Percentiles rank a stretch among this genome's conserved stretches.
Conservation (phyloP, 768 basidiomycete genomes). For the Leccinum sublutescens region DNA sequence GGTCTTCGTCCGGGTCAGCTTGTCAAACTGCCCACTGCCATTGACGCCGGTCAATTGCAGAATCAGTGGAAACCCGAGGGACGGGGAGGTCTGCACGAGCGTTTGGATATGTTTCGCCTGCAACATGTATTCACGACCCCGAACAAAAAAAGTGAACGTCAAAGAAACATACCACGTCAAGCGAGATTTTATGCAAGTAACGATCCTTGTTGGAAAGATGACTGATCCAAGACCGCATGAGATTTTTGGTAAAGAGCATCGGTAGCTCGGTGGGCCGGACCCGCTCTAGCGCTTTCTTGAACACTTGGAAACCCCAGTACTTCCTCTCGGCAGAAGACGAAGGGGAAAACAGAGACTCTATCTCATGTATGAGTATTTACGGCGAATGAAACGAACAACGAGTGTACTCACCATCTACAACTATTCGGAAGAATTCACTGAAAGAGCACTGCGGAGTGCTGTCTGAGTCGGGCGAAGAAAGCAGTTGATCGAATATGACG, state of each 20-base stretch:
- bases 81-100: slow-evolving; percentile 72
- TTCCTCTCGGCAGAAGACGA: slow-evolving; percentile 86
- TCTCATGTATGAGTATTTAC: not conserved
- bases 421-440: slow-evolving; percentile 87
- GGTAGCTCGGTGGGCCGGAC: slow-evolving; percentile 66
- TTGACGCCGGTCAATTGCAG: slow-evolving; percentile 80
- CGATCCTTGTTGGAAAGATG: slow-evolving; percentile 87
- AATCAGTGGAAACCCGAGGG: slow-evolving; percentile 81
- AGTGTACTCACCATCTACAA: slow-evolving; percentile 78
- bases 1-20: slow-evolving; percentile 88
- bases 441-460: slow-evolving; percentile 56
- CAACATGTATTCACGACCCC: not conserved
- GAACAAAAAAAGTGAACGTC: not conserved
- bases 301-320: slow-evolving; percentile 94
- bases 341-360: slow-evolving; percentile 85
- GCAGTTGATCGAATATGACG: slow-evolving; percentile 71
- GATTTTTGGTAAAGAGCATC: slow-evolving; percentile 90
- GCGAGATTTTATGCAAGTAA: slow-evolving; percentile 86
- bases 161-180: slow-evolving; percentile 61
- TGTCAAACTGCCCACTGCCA: slow-evolving; percentile 88
- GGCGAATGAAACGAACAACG: not conserved
- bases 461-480: slow-evolving; percentile 45
- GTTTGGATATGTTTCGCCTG: slow-evolving; percentile 76
- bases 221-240: slow-evolving; percentile 97
- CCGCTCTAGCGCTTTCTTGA: slow-evolving; percentile 73